Evolutionary conservation across 2,329 filamentous ascomycete species (phyloP).

Genomic region (Acrodontium crateriforme): DNA sequence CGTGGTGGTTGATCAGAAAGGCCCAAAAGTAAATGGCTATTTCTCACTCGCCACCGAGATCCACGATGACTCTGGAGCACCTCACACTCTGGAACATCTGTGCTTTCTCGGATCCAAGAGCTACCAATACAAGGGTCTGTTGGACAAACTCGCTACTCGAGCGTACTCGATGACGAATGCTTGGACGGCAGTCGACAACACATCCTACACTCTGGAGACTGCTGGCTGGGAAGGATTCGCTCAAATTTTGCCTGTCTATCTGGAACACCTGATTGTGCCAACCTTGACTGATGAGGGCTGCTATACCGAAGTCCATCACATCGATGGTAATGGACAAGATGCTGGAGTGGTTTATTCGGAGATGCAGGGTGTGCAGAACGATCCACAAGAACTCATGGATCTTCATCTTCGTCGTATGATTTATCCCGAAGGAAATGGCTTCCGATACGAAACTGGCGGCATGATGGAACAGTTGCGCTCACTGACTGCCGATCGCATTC

Average conservation of each 20-base stretch:
- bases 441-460: conserved; percentile 94
- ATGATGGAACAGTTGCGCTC: conserved; percentile 86
- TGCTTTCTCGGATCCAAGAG: conserved; percentile 65
- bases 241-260: conserved; percentile 83
- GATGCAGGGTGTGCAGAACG: conserved; percentile 93
- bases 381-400: conserved; percentile 74
- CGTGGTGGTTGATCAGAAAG: conserved; percentile 78
- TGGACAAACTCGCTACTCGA: conserved; percentile 85
- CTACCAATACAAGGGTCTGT: conserved; percentile 86
- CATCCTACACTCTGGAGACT: conserved; percentile 86
- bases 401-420: conserved; percentile 63
- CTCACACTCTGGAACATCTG: conserved; percentile 39
- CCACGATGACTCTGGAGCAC: conserved; percentile 89
- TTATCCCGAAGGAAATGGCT: conserved; percentile 81
- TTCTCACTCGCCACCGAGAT: conserved; percentile 96
- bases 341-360: conserved; percentile 85
- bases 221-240: conserved; percentile 96
- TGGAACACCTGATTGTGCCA: conserved; percentile 85
- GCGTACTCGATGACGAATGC: conserved; percentile 93
- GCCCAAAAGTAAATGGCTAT: conserved; percentile 89
- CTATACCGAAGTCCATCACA: conserved; percentile 90
- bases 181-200: conserved; percentile 94
- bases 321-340: conserved; percentile 87
- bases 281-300: conserved; percentile 87
- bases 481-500: conserved; percentile 75